Evolutionary conservation across 345 rosid species (phyloP).

Genomic region (Noccaea caerulescens): DNA sequence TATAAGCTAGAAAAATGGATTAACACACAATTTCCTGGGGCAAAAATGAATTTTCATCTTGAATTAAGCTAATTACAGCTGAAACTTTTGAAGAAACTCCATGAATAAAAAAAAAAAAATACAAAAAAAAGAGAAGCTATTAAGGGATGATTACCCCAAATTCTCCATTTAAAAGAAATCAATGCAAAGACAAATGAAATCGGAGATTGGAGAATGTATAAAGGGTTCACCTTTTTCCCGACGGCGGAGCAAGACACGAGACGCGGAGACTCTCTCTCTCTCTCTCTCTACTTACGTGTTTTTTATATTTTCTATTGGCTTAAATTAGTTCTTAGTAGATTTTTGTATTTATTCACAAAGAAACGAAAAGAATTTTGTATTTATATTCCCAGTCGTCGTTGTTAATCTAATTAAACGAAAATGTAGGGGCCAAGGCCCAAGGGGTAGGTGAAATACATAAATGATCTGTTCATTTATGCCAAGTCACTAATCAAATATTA

Average conservation of each 20-base stretch:
- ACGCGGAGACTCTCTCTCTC: conserved; percentile 22
- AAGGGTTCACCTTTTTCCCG: conserved; percentile 35
- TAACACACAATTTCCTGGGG: background rate
- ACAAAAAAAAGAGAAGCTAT: background rate
- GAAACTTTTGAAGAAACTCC: background rate
- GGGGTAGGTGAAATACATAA: conserved; percentile 28
- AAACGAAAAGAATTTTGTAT: background rate
- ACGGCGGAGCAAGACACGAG: conserved; percentile 38
- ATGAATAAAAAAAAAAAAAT: background rate
- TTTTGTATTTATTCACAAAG: no score
- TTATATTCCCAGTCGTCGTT: background rate
- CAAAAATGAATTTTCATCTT: conserved; percentile 7
- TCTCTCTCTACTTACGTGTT: background rate
- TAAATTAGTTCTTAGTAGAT: background rate
- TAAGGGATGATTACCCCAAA: background rate
- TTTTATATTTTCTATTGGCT: conserved; percentile 11
- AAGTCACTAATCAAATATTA: conserved; percentile 21
- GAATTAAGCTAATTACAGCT: conserved; percentile 13
- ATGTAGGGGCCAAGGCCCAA: background rate
- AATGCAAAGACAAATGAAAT: conserved; percentile 32
- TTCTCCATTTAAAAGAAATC: background rate
- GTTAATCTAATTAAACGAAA: conserved; percentile 4
- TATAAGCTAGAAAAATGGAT: background rate
- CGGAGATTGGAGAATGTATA: conserved; percentile 33
- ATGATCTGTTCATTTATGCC: background rate